phyloP scores from a whole-genome alignment of 345 rosid genomes.

The Salix caprea region DNA sequence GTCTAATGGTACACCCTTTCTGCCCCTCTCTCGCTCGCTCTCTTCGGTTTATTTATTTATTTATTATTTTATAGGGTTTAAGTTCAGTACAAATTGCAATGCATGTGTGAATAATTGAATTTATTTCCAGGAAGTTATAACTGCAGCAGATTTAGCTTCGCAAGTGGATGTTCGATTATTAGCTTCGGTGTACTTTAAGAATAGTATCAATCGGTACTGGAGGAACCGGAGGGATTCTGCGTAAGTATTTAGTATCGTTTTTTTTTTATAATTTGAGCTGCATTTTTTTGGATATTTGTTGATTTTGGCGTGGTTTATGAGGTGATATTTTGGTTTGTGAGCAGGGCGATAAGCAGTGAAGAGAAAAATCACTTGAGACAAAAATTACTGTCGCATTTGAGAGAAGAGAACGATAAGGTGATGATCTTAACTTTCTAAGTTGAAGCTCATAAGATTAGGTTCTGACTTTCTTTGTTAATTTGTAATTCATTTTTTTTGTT shows the following conservation, averaged over 20 bases:
- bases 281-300: background rate
- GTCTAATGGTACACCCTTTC: slow-evolving; percentile 70
- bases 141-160: slow-evolving; percentile 75
- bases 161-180: slow-evolving; percentile 85
- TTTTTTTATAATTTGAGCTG: background rate
- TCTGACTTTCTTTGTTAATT: slow-evolving; percentile 4
- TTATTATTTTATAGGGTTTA: slow-evolving; percentile 4
- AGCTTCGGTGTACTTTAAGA: slow-evolving; percentile 93
- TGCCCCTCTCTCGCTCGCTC: slow-evolving; percentile 4
- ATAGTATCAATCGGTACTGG: slow-evolving; percentile 86
- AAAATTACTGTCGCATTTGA: slow-evolving; percentile 65
- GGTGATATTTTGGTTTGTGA: background rate
- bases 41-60: slow-evolving; percentile 25
- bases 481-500: background rate
- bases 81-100: slow-evolving; percentile 2
- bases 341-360: slow-evolving; percentile 82
- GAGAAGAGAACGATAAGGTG: slow-evolving; percentile 88
- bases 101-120: background rate
- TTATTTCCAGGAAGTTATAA: slow-evolving; percentile 67
- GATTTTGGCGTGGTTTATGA: background rate
- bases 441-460: too few relatives aligned
- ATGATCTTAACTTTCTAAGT: background rate
- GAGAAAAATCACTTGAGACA: slow-evolving; percentile 79
- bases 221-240: slow-evolving; percentile 70
- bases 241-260: slow-evolving; percentile 34